Conservation (phyloP, 2,329 filamentous ascomycete genomes). For the Diplodia sapinea region DNA sequence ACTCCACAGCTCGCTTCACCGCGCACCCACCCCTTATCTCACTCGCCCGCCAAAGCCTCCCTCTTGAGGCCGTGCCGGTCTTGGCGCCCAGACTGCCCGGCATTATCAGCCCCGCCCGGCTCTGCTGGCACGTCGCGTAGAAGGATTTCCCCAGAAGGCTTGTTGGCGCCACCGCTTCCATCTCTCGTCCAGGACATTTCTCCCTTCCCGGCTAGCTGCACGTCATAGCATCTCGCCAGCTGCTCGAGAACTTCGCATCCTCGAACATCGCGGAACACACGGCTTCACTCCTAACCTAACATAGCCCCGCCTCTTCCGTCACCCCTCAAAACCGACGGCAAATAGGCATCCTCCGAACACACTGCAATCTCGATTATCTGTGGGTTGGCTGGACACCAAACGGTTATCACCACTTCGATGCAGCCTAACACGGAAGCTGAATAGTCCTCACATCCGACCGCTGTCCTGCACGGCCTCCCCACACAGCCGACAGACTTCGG, state of each 20-base stretch:
- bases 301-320: not conserved
- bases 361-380: constrained; percentile 6
- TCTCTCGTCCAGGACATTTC: not conserved
- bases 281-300: not conserved
- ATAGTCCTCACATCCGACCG: not conserved
- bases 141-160: constrained; percentile 26
- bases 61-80: not conserved
- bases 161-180: constrained; percentile 21
- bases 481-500: constrained; percentile 3
- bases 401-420: not conserved
- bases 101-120: constrained; percentile 20
- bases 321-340: not conserved
- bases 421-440: constrained; percentile 21
- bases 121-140: constrained; percentile 22
- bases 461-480: not conserved
- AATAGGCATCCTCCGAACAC: constrained; percentile 5
- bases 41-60: not conserved
- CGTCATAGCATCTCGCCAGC: not conserved
- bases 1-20: constrained; percentile 15
- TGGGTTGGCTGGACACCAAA: not conserved
- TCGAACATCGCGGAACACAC: constrained; percentile 18
- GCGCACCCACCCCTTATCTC: not conserved
- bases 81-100: constrained; percentile 17
- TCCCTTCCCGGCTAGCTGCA: constrained; percentile 12
- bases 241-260: constrained; percentile 9